Conservation (phyloP, 2,329 filamentous ascomycete species). For the Talaromyces rugulosus region DNA sequence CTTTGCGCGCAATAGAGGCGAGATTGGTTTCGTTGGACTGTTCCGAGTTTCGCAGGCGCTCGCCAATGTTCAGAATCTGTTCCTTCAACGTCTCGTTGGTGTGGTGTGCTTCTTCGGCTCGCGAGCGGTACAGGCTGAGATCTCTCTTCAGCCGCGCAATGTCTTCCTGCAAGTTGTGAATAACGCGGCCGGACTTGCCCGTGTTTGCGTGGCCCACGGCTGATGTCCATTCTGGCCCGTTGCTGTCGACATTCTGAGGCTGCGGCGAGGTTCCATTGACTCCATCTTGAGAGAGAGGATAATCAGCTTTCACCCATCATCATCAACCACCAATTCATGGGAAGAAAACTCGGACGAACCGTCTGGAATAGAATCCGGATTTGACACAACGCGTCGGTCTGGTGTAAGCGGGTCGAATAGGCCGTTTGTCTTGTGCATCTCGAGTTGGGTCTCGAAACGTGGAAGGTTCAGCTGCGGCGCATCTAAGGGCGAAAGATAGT, state of each 20-base stretch:
- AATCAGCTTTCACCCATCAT: background rate
- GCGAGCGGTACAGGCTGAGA: slow-evolving; percentile 41
- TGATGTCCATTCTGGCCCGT: slow-evolving; percentile 43
- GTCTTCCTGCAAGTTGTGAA: slow-evolving; percentile 48
- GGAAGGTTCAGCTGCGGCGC: slow-evolving; percentile 35
- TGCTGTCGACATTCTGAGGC: slow-evolving; percentile 25
- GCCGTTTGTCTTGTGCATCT: slow-evolving; percentile 41
- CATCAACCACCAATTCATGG: background rate
- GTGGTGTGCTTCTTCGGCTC: slow-evolving; percentile 44
- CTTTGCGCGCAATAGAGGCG: slow-evolving; percentile 43
- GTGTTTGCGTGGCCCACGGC: slow-evolving; percentile 47
- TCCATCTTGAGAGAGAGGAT: slow-evolving; percentile 5
- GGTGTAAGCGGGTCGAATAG: slow-evolving; percentile 29
- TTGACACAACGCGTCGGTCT: slow-evolving; percentile 22
- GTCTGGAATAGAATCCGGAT: slow-evolving; percentile 17
- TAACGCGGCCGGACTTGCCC: slow-evolving; percentile 49
- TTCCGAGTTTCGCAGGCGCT: slow-evolving; percentile 43
- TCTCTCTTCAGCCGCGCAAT: slow-evolving; percentile 47
- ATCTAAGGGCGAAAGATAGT: slow-evolving; percentile 19
- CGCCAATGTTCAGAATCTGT: slow-evolving; percentile 42
- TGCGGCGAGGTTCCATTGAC: slow-evolving; percentile 22
- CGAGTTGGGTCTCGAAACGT: slow-evolving; percentile 39
- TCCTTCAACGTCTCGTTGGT: slow-evolving; percentile 43
- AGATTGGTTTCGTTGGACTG: slow-evolving; percentile 46
- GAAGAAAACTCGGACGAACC: slow-evolving; percentile 18